Conservation (phyloP, 257 asterid species). For the Parsonsia alboflavescens region DNA sequence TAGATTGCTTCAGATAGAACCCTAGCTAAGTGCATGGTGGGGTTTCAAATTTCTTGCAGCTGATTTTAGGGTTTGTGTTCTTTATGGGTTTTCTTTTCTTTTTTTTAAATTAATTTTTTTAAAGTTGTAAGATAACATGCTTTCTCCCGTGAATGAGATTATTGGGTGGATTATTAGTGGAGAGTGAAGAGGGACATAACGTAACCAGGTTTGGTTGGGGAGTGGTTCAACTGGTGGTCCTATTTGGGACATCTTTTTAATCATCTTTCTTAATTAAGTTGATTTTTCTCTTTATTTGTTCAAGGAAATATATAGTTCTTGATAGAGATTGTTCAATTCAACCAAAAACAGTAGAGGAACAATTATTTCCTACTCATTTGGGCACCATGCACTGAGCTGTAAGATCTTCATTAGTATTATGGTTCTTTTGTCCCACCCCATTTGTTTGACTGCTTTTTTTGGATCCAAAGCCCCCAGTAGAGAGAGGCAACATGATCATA, state of each 20-base stretch:
- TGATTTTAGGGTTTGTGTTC: no score
- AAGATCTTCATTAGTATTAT: constrained; percentile 32
- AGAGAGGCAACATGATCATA: background rate
- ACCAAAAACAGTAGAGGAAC: constrained; percentile 17
- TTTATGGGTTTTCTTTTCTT: no score
- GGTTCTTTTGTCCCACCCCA: constrained; percentile 30
- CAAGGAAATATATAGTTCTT: background rate
- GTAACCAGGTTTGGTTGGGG: background rate
- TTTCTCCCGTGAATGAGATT: no score
- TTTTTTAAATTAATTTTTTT: no score
- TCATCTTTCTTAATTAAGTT: no score
- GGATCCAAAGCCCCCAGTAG: constrained; percentile 17
- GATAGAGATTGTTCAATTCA: background rate
- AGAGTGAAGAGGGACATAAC: background rate
- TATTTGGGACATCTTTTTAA: background rate
- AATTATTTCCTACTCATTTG: constrained; percentile 59
- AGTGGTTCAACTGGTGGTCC: background rate
- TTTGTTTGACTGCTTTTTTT: constrained; percentile 49
- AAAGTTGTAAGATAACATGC: no score
- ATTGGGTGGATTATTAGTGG: no score
- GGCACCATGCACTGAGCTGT: constrained; percentile 24
- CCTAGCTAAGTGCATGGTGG: background rate
- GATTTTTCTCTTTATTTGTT: background rate
- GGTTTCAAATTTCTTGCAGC: background rate
- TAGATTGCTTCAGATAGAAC: background rate